Percentiles rank a stretch among this genome's conserved stretches.
Evolutionary conservation across 1,139 yeast genomes (phyloP).

Genomic region (Taphrina deformans): DNA sequence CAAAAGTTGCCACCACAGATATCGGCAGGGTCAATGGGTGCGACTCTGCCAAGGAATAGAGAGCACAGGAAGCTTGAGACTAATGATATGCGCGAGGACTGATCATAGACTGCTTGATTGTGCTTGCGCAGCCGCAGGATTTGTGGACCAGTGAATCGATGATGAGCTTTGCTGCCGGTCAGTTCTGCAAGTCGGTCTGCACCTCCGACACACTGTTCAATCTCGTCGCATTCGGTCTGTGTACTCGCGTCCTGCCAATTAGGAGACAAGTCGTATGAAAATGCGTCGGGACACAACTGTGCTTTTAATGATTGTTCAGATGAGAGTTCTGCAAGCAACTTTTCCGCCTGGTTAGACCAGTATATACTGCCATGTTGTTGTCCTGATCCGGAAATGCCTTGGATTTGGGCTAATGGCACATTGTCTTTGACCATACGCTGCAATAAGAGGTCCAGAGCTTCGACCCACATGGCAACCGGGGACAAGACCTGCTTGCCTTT

Average conservation of each 20-base stretch:
- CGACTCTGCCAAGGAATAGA: constrained; percentile 62
- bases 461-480: constrained; percentile 91
- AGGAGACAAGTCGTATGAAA: constrained; percentile 69
- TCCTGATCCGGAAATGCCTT: constrained; percentile 78
- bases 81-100: constrained; percentile 65
- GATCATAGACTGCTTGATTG: constrained; percentile 55
- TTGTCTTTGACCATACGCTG: constrained; percentile 54
- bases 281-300: constrained; percentile 51
- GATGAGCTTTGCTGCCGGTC: constrained; percentile 87
- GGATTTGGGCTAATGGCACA: constrained; percentile 63
- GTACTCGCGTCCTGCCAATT: constrained; percentile 97
- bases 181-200: constrained; percentile 61
- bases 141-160: constrained; percentile 87
- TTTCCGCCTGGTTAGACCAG: constrained; percentile 54
- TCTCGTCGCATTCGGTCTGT: constrained; percentile 60
- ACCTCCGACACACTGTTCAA: constrained; percentile 66
- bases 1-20: constrained; percentile 91
- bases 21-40: constrained; percentile 75
- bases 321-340: neutral
- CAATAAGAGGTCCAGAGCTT: constrained; percentile 69
- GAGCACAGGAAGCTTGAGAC: constrained; percentile 80
- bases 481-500: constrained; percentile 59
- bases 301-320: constrained; percentile 49
- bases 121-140: constrained; percentile 68
- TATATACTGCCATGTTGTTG: constrained; percentile 92